Percentiles rank a stretch among this genome's conserved stretches.
phyloP scores from a whole-genome alignment of 2,329 filamentous ascomycete species.

The Teratosphaeria pseudoeucalypti region DNA sequence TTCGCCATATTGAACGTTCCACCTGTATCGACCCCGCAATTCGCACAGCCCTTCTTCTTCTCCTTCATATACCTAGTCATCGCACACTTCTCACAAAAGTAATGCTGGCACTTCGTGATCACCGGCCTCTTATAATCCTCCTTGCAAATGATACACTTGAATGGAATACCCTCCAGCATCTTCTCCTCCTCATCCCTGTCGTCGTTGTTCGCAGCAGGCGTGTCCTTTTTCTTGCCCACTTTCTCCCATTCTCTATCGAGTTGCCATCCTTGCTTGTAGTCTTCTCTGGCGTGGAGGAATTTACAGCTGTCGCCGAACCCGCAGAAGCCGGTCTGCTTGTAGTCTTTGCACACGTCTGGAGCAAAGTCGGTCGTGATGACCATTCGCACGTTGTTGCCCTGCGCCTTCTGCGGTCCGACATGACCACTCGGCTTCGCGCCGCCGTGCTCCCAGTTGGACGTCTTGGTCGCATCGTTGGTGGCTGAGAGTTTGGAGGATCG shows the following conservation, averaged over 20 bases:
- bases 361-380: conserved; percentile 85
- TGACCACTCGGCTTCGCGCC: conserved; percentile 47
- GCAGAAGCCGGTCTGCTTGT: conserved; percentile 67
- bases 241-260: conserved; percentile 90
- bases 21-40: conserved; percentile 72
- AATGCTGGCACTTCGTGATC: conserved; percentile 84
- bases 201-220: conserved; percentile 47
- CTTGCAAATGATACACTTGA: conserved; percentile 80
- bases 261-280: conserved; percentile 89
- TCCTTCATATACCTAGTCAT: conserved; percentile 74
- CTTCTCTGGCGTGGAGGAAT: conserved; percentile 64
- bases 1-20: conserved; percentile 83
- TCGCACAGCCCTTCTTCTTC: conserved; percentile 68
- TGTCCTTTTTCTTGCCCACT: conserved; percentile 53
- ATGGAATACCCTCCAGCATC: conserved; percentile 73
- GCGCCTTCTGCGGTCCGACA: conserved; percentile 78
- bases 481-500: conserved; percentile 51
- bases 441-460: conserved; percentile 82
- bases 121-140: conserved; percentile 63
- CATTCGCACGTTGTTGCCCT: conserved; percentile 75
- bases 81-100: conserved; percentile 89
- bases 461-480: conserved; percentile 81
- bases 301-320: conserved; percentile 74
- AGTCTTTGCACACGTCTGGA: conserved; percentile 92
- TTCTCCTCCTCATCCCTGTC: conserved; percentile 54